Conservation (phyloP, 1,284 basidiomycete genomes). For the Apiotrichum domesticum region DNA sequence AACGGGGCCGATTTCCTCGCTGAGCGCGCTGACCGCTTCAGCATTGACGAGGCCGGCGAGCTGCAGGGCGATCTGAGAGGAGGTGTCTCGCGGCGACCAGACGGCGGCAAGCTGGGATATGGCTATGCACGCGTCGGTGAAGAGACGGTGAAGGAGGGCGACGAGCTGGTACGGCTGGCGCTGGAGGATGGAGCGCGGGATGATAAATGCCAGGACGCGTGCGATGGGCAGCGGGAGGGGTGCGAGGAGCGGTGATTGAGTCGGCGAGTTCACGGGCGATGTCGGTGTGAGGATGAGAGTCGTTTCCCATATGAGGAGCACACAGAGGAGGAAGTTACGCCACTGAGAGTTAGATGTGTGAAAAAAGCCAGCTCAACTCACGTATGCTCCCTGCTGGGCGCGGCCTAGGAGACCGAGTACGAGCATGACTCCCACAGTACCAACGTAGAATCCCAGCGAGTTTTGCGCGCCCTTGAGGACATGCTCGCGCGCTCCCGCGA, state of each 20-base stretch:
- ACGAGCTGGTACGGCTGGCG: conserved; percentile 32
- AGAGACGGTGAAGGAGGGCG: conserved; percentile 25
- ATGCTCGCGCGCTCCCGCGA: conserved; percentile 7
- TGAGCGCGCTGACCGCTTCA: background rate
- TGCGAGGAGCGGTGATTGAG: conserved; percentile 4
- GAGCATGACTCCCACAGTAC: conserved; percentile 1
- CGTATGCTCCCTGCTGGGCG: conserved; percentile 59
- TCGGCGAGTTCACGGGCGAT: background rate
- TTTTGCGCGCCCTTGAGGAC: conserved; percentile 2
- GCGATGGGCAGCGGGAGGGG: conserved; percentile 5
- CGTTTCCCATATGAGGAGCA: conserved; percentile 52
- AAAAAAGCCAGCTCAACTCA: conserved; percentile 46
- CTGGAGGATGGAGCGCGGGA: background rate
- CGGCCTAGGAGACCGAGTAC: conserved; percentile 51
- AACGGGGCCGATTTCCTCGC: conserved; percentile 2
- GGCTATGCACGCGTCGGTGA: conserved; percentile 27
- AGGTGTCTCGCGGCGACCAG: conserved; percentile 16
- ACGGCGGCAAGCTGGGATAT: conserved; percentile 35
- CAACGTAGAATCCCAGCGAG: conserved; percentile 7
- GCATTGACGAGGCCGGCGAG: conserved; percentile 1
- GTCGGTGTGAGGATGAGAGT: conserved; percentile 30
- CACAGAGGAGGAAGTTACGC: conserved; percentile 63
- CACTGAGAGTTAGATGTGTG: conserved; percentile 51
- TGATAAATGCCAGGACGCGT: background rate
- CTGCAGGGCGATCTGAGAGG: background rate